These are phyloP conservation scores for Plasmodium relictum DNA, from an alignment of 169 alveolate genomes.

Conservation along the genomic window DNA sequence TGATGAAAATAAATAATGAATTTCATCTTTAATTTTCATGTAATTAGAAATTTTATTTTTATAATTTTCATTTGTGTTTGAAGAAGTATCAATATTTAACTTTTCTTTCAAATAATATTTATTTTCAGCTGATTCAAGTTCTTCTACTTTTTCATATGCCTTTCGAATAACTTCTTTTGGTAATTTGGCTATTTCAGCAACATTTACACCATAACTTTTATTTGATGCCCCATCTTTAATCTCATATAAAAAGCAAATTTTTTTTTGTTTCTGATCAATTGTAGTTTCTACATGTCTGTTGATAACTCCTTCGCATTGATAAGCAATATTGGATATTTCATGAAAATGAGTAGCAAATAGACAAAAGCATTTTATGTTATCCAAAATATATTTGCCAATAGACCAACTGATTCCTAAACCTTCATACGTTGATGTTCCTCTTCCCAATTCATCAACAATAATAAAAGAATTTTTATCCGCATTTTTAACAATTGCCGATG, in stretches of 20 bases:
- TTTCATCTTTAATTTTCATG: conserved; percentile 69
- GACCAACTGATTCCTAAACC: conserved; percentile 99
- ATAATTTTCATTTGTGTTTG: conserved; percentile 39
- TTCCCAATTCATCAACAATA: conserved; percentile 97
- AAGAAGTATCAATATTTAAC: conserved; percentile 47
- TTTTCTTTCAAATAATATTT: conserved; percentile 73
- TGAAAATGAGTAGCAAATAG: conserved; percentile 99
- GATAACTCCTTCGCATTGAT: conserved; percentile 91
- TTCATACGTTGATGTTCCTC: conserved; percentile 98
- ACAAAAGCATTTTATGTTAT: conserved; percentile 93
- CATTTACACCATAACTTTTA: conserved; percentile 95
- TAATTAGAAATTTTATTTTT: conserved; percentile 70
- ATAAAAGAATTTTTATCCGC: conserved; percentile 94
- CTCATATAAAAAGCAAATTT: conserved; percentile 90
- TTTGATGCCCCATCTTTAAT: conserved; percentile 93
- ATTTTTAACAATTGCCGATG: conserved; percentile 93
- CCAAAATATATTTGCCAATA: conserved; percentile 93
- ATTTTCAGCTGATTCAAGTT: conserved; percentile 74
- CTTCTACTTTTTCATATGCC: conserved; percentile 76
- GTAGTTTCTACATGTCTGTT: conserved; percentile 88
- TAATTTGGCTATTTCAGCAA: conserved; percentile 94
- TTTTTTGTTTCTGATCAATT: conserved; percentile 78
- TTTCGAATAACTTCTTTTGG: conserved; percentile 86
- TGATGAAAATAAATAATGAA: conserved; percentile 45
- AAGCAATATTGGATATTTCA: conserved; percentile 95